phyloP scores from a whole-genome alignment of 305 asterid species.

The Galium porrigens region DNA sequence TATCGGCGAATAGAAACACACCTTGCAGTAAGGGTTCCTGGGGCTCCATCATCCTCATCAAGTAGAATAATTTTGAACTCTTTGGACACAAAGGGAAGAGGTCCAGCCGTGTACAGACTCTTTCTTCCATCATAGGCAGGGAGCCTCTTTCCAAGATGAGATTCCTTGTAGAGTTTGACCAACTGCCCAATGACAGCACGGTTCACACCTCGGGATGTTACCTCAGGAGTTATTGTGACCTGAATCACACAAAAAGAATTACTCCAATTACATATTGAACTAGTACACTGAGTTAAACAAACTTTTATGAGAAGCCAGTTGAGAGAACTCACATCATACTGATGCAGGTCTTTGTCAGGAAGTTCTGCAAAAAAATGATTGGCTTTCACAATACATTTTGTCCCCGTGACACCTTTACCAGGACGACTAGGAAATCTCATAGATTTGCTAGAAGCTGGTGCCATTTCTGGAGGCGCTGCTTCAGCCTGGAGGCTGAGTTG shows the following conservation, averaged over 20 bases:
- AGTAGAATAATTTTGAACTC: slow-evolving; percentile 56
- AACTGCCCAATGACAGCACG: slow-evolving; percentile 78
- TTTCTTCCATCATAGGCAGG: slow-evolving; percentile 93
- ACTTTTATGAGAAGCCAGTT: neutral
- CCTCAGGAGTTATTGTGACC: slow-evolving; percentile 77
- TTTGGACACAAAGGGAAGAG: slow-evolving; percentile 62
- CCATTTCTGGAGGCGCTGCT: slow-evolving; percentile 30
- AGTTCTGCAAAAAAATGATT: slow-evolving; percentile 83
- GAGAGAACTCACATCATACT: slow-evolving; percentile 57
- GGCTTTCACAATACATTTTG: slow-evolving; percentile 59
- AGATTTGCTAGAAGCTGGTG: slow-evolving; percentile 75
- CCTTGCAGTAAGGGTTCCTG: slow-evolving; percentile 40
- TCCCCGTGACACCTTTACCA: slow-evolving; percentile 59
- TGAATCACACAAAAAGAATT: slow-evolving; percentile 12
- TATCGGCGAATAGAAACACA: slow-evolving; percentile 6
- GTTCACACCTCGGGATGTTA: slow-evolving; percentile 56
- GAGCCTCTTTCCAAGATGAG: slow-evolving; percentile 71
- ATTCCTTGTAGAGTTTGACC: slow-evolving; percentile 47
- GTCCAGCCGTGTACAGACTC: slow-evolving; percentile 89
- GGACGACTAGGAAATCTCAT: slow-evolving; percentile 76
- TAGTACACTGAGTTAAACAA: neutral
- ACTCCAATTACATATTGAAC: neutral
- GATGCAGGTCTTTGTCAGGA: slow-evolving; percentile 83
- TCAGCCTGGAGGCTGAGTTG: slow-evolving; percentile 38
- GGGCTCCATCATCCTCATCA: slow-evolving; percentile 53